phyloP scores from a whole-genome alignment of 306 rosid species.

The Sophora flavescens region DNA sequence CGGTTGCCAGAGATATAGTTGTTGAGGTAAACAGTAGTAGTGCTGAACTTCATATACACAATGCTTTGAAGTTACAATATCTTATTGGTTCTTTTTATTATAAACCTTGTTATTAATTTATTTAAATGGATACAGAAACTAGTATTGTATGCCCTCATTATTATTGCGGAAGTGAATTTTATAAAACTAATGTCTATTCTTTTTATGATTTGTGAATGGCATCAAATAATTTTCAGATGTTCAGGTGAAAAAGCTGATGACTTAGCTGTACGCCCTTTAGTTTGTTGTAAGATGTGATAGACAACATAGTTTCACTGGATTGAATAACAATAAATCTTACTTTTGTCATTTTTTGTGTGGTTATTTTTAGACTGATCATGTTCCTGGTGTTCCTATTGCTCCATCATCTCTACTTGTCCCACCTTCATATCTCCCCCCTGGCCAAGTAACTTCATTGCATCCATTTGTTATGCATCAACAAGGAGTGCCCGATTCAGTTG shows the following conservation, averaged over 20 bases:
- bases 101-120: background rate
- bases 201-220: background rate
- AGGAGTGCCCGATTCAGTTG: slow-evolving; percentile 77
- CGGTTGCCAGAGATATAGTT: background rate
- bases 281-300: background rate
- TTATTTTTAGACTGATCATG: slow-evolving; percentile 68
- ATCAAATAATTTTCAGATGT: background rate
- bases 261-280: slow-evolving; percentile 1
- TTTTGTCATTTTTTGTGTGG: slow-evolving; percentile 28
- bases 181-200: background rate
- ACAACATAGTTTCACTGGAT: background rate
- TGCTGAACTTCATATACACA: slow-evolving; percentile 13
- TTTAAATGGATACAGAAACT: background rate
- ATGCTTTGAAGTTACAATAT: slow-evolving; percentile 21
- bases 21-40: background rate
- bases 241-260: background rate
- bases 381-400: slow-evolving; percentile 70
- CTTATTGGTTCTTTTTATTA: background rate
- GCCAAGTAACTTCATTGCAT: slow-evolving; percentile 85
- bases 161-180: slow-evolving; percentile 1
- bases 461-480: slow-evolving; percentile 94
- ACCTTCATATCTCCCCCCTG: slow-evolving; percentile 89
- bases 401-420: slow-evolving; percentile 87
- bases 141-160: background rate
- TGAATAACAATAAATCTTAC: background rate